Evolutionary conservation across 1,139 yeast genomes (phyloP), one percentile per base, ranked within the genome.

Genomic region (Yamadazyma atmosphaerica): DNA sequence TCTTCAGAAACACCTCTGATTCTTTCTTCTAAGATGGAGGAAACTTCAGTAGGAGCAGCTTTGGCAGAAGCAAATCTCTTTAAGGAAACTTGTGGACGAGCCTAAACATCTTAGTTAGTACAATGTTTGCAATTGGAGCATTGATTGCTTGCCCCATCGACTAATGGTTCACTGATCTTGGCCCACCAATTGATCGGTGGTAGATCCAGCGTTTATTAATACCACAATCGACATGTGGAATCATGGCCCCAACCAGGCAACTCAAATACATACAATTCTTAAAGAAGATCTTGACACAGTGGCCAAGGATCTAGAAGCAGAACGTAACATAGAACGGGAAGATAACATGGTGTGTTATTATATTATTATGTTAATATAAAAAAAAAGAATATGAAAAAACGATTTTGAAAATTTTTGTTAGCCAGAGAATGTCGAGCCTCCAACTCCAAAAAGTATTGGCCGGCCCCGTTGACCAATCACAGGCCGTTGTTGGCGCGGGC

Each of bases 31-130:
- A 94, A 83, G 76, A 94, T 92, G 49, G 98, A 88, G 56, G 98
- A 89, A 57, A 94, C 98, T 79, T 94, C 99, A 58, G 98, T 92
- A 68, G 99, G 98, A 59, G 95, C 90, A 63, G 98, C 95, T 83
- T 92, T 94, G 60, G 95, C 94, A 51, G 94, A 83, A 65, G 98
- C 97, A 67, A 80, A 87, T 73, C 95, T 83, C 57, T 65, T 65
- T 63, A 83, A 81, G 60, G 77, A 69, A 58, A 76, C 64, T 64
- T 77, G 70, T 57, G 89, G 87, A 74, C 86, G 86, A 62, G 87
- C 84, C 86, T 81, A 63, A 28, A 39, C 13, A 12, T 33, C 33
- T 33, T 29, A 34, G 55, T 51, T 50, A 46, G 53, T 47, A 45
- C 10, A 21, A 7, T 21, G 10, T n/a, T n/a, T n/a, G n/a, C n/a